Conservation (phyloP, 441 rosid genomes). For the Populus hybrid region DNA sequence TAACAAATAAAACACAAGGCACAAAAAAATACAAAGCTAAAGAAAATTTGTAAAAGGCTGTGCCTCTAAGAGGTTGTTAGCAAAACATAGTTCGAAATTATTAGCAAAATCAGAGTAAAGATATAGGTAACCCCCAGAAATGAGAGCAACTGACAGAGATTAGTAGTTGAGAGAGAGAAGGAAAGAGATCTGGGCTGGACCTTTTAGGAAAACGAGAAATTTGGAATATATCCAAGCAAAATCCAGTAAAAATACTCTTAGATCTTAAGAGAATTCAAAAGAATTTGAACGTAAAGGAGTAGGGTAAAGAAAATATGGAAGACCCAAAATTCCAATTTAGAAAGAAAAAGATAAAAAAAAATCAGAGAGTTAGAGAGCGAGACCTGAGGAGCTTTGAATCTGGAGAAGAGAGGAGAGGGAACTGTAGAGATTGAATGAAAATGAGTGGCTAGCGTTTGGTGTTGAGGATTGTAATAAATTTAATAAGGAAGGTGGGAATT, state of each 20-base stretch:
- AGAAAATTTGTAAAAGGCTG: neutral
- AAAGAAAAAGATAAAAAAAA: neutral
- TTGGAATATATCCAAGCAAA: neutral
- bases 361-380: neutral
- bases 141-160: neutral
- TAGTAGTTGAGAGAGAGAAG: neutral
- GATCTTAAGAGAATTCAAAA: neutral
- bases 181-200: conserved; percentile 4
- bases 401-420: neutral
- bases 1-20: neutral
- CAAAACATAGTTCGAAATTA: neutral
- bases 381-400: conserved; percentile 9
- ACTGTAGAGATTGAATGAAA: neutral
- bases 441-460: neutral
- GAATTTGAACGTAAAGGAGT: neutral
- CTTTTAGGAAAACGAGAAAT: neutral
- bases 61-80: neutral
- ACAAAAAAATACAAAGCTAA: neutral
- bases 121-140: neutral
- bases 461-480: neutral
- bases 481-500: neutral
- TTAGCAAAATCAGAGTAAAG: neutral
- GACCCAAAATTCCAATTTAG: neutral
- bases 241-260: neutral
- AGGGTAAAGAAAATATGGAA: neutral